Evolutionary conservation across 768 basidiomycete species (phyloP), one percentile per base, ranked within the genome.

Genomic region (Crepidotus variabilis): DNA sequence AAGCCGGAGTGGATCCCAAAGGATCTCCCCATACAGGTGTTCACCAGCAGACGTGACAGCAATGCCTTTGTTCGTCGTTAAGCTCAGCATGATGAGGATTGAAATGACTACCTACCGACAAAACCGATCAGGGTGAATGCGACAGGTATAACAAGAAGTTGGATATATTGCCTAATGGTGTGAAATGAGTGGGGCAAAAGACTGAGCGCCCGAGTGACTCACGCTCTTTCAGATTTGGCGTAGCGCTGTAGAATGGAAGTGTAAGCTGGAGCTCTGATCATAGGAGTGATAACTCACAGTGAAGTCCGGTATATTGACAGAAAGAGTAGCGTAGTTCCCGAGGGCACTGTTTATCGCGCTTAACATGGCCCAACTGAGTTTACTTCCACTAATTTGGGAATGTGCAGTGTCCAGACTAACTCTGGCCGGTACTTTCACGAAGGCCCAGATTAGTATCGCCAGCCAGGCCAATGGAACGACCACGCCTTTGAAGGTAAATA

Each of bases 251-350:
- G 4, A n/a, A 47, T 33, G 3, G 33, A 23, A 43, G n/a, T 22
- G 28, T 52, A 51, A 36, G 34, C 36, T 36, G 18, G n/a, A 50
- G 22, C 58, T 11, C n/a, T 48, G 43, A 22, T 35, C 32, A 47
- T 11, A 8, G 54, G 51, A 24, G n/a, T 18, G 2, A 1, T 21
- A 9, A 58, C 68, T 46, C 55, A 72, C 68, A 43, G 92, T 92
- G 65, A 95, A 92, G 70, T 95, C 93, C 1, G 92, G 87, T 56
- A 92, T 91, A 63, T 92, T 92, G 60, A 90, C 85, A 0, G 86
- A 79, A 13, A 90, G 72, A 8, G 87, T 89, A 3, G 86, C 72
- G 69, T 87, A 94, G 59, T 83, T 80, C 0, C 90, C 90, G 20
- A 94, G 70, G 1, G 87, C 86, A 52, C 86, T 84, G 65, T 92